Percentiles rank a stretch among this genome's conserved stretches.
Evolutionary conservation across 305 asterid species (phyloP).

Genomic region (Solanum hybrid): DNA sequence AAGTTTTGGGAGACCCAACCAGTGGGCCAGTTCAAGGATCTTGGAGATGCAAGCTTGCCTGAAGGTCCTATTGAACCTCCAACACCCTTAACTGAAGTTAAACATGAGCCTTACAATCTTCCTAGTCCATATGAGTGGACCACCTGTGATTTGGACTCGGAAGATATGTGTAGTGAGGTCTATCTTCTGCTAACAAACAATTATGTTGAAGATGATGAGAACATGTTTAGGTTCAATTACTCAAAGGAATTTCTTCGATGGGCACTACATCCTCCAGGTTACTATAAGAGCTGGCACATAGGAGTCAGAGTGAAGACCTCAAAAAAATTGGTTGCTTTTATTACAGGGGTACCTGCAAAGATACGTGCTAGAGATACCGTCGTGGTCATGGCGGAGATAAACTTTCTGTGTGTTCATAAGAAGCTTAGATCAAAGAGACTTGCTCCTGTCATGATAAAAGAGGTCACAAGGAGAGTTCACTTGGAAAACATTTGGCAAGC

Average conservation of each 20-base stretch:
- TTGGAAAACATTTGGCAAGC: constrained; percentile 45
- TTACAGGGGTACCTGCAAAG: constrained; percentile 35
- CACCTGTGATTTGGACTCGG: constrained; percentile 38
- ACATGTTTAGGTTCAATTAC: constrained; percentile 40
- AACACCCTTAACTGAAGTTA: constrained; percentile 31
- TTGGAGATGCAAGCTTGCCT: constrained; percentile 23
- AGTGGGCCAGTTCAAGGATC: constrained; percentile 39
- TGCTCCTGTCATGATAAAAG: constrained; percentile 41
- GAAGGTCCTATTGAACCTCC: constrained; percentile 40
- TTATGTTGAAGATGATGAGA: constrained; percentile 39
- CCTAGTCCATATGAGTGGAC: constrained; percentile 36
- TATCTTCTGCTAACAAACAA: constrained; percentile 28
- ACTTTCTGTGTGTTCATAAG: constrained; percentile 46
- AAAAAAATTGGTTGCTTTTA: constrained; percentile 37
- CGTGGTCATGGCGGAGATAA: constrained; percentile 37
- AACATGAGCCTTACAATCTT: constrained; percentile 40
- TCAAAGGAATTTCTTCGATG: constrained; percentile 43
- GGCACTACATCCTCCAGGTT: constrained; percentile 42
- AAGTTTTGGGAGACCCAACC: constrained; percentile 46
- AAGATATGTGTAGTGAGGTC: constrained; percentile 34
- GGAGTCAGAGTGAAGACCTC: constrained; percentile 39
- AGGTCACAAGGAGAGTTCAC: constrained; percentile 44
- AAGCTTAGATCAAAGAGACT: constrained; percentile 38
- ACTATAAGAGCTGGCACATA: constrained; percentile 34
- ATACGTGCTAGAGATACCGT: constrained; percentile 30